Conservation (phyloP, 495 filamentous ascomycete genomes). For the Durotheca rogersii region DNA sequence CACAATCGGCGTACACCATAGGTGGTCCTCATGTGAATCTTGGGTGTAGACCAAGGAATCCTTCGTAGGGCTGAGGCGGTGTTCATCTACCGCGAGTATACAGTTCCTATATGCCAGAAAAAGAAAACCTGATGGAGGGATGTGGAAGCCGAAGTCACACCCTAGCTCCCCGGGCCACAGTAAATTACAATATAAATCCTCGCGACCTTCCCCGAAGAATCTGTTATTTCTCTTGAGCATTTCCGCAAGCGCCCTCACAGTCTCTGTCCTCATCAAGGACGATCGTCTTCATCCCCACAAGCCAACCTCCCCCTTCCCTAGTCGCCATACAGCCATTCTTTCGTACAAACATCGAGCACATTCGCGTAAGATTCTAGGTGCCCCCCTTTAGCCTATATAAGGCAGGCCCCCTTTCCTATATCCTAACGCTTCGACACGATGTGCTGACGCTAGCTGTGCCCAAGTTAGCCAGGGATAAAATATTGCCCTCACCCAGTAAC, state of each 20-base stretch:
- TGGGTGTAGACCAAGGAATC: conserved; percentile 27
- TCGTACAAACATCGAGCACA: background rate
- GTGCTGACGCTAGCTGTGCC: too few relatives aligned
- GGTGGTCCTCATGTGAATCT: conserved; percentile 15
- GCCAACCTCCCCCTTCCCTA: conserved; percentile 1
- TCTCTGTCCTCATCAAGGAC: background rate
- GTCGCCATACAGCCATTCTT: background rate
- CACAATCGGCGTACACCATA: conserved; percentile 15
- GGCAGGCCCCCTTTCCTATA: too few relatives aligned
- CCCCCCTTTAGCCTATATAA: background rate
- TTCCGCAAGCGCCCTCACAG: conserved; percentile 7
- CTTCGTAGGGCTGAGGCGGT: conserved; percentile 32
- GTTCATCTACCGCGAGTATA: conserved; percentile 23
- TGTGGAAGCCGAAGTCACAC: background rate
- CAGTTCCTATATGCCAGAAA: conserved; percentile 21
- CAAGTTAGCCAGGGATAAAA: too few relatives aligned
- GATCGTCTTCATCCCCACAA: conserved; percentile 1
- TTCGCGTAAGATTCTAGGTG: conserved; percentile 5
- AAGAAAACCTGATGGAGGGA: conserved; percentile 13
- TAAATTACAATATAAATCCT: conserved; percentile 22
- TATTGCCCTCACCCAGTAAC: too few relatives aligned
- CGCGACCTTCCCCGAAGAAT: conserved; percentile 1
- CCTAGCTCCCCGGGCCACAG: conserved; percentile 11
- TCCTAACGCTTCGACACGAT: too few relatives aligned
- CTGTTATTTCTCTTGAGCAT: background rate